Evolutionary conservation across 768 basidiomycete genomes (phyloP), one percentile per base, ranked within the genome.

Genomic region (Leccinum uliginosum): DNA sequence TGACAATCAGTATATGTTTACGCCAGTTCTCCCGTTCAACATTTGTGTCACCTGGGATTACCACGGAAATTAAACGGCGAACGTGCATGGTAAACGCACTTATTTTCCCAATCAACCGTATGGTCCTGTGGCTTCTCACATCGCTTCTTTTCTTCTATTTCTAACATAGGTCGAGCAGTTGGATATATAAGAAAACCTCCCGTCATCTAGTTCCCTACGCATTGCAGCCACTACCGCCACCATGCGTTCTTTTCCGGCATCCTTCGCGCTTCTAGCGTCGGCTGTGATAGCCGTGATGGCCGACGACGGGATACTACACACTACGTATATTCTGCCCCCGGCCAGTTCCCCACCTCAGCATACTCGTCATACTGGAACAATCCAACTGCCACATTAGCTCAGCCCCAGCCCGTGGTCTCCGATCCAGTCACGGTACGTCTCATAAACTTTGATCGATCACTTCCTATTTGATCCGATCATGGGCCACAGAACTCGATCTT

Each of bases 351-450:
- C 1, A 85, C 85, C 3, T 79, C 83, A 2, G 71, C 77, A 23
- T 88, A 81, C 64, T 67, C 71, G 10, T 75, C 79, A 46, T 89
- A 88, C 68, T 87, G 82, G 74, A 89, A 89, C 65, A 70, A 79
- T 59, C 85, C 86, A 9, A 89, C 85, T 1, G 83, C 81, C 30
- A 88, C 86, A 4, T 80, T 80, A 23, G 81, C 76, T 1, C 87
- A 89, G 67, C 82, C 82, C 5, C 87, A 89, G 67, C 87, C 87
- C 1, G 78, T 88, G 27, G 78, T 89, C 43, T 81, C 85, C 27
- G 86, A 89, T 67, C 83, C 85, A 3, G 80, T 87, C 38, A 76
- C 79, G 44, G 87, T 87, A 48, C 44, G 73, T 65, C 50, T 56
- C 48, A 44, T 35, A 58, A 61, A 24, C 23, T n/a, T 21, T 32